Percentiles rank a stretch among this genome's conserved stretches.
Conservation (phyloP, 2,329 filamentous ascomycete genomes). For the Cladosporium sp. region DNA sequence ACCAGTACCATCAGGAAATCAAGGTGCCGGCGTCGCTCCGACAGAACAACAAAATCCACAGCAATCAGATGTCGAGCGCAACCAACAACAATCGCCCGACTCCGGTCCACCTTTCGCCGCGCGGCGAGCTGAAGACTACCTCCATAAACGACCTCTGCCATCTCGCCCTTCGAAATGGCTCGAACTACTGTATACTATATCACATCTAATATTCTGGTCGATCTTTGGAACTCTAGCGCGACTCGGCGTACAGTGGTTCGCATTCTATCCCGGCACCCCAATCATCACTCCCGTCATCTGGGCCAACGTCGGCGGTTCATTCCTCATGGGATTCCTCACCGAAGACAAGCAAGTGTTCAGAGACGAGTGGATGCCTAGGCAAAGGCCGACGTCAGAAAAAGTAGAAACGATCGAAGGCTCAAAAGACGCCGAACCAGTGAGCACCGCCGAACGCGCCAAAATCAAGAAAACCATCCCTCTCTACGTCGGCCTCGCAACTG, state of each 20-base stretch:
- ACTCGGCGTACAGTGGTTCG: slow-evolving; percentile 74
- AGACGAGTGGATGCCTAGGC: slow-evolving; percentile 55
- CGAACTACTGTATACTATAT: slow-evolving; percentile 56
- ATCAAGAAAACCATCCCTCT: slow-evolving; percentile 82
- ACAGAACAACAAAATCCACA: not conserved
- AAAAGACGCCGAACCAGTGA: slow-evolving; percentile 28
- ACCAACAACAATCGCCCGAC: slow-evolving; percentile 50
- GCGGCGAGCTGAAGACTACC: not conserved
- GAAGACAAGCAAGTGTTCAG: slow-evolving; percentile 76
- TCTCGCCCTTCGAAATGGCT: slow-evolving; percentile 1
- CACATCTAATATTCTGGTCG: slow-evolving; percentile 81
- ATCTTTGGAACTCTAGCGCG: slow-evolving; percentile 80
- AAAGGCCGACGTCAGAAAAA: slow-evolving; percentile 20
- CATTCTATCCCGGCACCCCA: slow-evolving; percentile 73
- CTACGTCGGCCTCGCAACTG: slow-evolving; percentile 81
- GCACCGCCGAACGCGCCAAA: slow-evolving; percentile 39
- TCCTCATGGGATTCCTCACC: slow-evolving; percentile 79
- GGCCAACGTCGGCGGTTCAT: slow-evolving; percentile 79
- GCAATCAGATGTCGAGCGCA: not conserved
- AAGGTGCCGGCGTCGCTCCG: not conserved
- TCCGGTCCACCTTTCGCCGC: slow-evolving; percentile 36
- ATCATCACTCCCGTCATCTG: slow-evolving; percentile 72
- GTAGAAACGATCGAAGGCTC: slow-evolving; percentile 31
- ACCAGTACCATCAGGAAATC: not conserved
- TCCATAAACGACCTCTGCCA: slow-evolving; percentile 4